Evolutionary conservation across 768 basidiomycete genomes (phyloP), one percentile per base, ranked within the genome.

Genomic region (Rhizopogon sp.): DNA sequence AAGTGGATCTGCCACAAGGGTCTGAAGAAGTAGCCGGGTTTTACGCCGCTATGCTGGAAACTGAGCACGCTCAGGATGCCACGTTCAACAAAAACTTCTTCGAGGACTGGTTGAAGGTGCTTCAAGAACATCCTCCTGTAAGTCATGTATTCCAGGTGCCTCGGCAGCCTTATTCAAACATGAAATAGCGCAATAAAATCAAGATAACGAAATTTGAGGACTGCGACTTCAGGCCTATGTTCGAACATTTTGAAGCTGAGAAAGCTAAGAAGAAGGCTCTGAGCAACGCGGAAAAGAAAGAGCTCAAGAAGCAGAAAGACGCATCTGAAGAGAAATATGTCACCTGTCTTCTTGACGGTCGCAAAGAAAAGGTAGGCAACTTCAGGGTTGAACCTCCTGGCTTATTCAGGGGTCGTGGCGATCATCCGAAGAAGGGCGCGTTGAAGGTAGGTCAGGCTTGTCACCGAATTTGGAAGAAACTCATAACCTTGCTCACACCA

Each of bases 331-430:
- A 82, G 47, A 88, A 87, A 58, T 98, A 94, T 70, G 83, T 81
- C 20, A 80, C 81, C 25, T 98, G 96, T 71, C 65, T 86, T n/a
- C 82, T 99, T 35, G 93, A 99, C 64, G 96, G 96, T 11, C 86
- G 95, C 52, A 96, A 93, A 73, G 97, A 99, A 76, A 98, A 98
- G 70, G 83, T 98, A 46, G 97, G 97, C 39, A 99, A 98, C 74
- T 98, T 98, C 78, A 82, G 94, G 61, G 86, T 98, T 50, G 97
- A 99, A 79, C 97, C 97, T 68, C 97, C 97, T 28, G 95, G 96
- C n/a, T 74, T 98, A 50, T 99, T 98, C 74, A 78, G 97, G 70
- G 97, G 97, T 58, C 94, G 97, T 60, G 97, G 97, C 52, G 94
- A 98, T 63, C 97, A 99, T 72, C 97, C 97, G 0, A 95, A 89